Percentiles rank a stretch among this genome's conserved stretches.
phyloP scores from a whole-genome alignment of 1,284 basidiomycete species.

The Puccinia hordei region DNA sequence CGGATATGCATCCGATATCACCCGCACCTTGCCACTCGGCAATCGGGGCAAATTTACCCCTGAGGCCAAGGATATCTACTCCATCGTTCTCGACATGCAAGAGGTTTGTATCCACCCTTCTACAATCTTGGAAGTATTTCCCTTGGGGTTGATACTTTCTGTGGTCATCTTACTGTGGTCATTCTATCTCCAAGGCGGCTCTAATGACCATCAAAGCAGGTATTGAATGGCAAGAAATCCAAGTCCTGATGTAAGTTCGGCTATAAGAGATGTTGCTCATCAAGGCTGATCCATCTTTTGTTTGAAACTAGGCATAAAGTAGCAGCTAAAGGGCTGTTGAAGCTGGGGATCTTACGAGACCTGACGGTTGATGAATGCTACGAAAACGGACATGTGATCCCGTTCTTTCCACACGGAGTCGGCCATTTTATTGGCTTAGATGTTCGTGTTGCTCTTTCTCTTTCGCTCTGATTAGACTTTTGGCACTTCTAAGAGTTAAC shows the following conservation, averaged over 20 bases:
- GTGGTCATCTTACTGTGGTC: not conserved
- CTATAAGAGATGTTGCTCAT: not conserved
- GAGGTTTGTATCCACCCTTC: not conserved
- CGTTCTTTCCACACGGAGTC: constrained; percentile 42
- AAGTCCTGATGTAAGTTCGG: constrained; percentile 33
- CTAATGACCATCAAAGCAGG: constrained; percentile 27
- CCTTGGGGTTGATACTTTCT: not conserved
- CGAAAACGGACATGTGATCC: constrained; percentile 32
- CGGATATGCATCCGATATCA: constrained; percentile 95
- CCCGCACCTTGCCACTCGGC: constrained; percentile 80
- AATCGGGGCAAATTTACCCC: constrained; percentile 24
- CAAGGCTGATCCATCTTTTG: not conserved
- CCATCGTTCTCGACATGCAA: constrained; percentile 41
- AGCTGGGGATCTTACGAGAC: constrained; percentile 31
- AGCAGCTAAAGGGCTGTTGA: constrained; percentile 30
- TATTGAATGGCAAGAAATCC: constrained; percentile 41
- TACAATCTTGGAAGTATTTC: not conserved
- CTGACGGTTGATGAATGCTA: constrained; percentile 39
- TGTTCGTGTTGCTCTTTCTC: constrained; percentile 3
- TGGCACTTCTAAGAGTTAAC: not conserved
- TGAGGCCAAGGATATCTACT: constrained; percentile 30
- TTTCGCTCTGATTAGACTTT: not conserved
- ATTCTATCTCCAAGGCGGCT: constrained; percentile 3
- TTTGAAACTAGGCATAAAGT: constrained; percentile 34
- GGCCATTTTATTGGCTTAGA: constrained; percentile 41